Evolutionary conservation across 495 filamentous ascomycete species (phyloP).

Genomic region (Venustampulla echinocandica): DNA sequence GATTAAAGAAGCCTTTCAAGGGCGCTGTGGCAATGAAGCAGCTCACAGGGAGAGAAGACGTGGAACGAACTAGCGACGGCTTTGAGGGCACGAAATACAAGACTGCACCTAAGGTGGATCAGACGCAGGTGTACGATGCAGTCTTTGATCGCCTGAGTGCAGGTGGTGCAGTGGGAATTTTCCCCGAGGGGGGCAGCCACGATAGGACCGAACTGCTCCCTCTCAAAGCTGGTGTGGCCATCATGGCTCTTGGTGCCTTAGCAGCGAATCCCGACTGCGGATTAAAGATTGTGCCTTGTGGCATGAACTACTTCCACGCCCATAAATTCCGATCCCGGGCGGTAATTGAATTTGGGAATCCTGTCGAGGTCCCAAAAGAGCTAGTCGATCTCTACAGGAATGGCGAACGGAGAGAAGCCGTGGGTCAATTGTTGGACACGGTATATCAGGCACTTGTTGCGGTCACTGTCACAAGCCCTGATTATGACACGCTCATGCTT

Average conservation of each 20-base stretch:
- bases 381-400: constrained; percentile 78
- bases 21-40: constrained; percentile 59
- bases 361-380: constrained; percentile 71
- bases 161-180: constrained; percentile 92
- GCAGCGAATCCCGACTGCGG: constrained; percentile 82
- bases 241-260: constrained; percentile 93
- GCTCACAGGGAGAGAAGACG: constrained; percentile 67
- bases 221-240: constrained; percentile 93
- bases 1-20: constrained; percentile 80
- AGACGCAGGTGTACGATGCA: constrained; percentile 85
- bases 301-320: constrained; percentile 99
- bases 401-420: constrained; percentile 76
- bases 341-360: constrained; percentile 89
- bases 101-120: constrained; percentile 87
- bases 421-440: constrained; percentile 69
- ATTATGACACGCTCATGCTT: constrained; percentile 96
- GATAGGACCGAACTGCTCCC: constrained; percentile 90
- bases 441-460: constrained; percentile 77
- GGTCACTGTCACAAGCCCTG: constrained; percentile 87
- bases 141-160: constrained; percentile 74
- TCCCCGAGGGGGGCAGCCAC: constrained; percentile 95
- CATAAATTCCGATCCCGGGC: constrained; percentile 98
- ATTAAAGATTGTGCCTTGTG: constrained; percentile 97
- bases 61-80: constrained; percentile 49
- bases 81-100: constrained; percentile 80